Evolutionary conservation across 768 basidiomycete genomes (phyloP), one percentile per base, ranked within the genome.

Genomic region (Phaeotremella skinneri): DNA sequence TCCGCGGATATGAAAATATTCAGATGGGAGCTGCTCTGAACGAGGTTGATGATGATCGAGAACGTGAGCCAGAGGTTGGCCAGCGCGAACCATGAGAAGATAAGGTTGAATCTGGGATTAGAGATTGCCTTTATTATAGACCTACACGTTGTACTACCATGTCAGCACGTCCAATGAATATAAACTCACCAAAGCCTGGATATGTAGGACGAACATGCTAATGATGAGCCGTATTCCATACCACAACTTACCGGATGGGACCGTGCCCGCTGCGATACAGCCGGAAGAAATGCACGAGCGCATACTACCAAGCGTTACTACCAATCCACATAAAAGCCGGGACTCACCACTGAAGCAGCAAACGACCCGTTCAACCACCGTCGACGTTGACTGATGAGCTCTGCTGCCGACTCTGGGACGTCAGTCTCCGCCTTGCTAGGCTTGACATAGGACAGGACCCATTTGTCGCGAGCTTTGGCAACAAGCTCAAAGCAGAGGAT

Each of bases 321-420:
- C 53, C 3, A 1, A 41, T 41, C 27, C 25, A n/a, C 50, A 34
- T 6, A 39, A 16, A 6, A 2, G 25, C 39, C 27, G 23, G 27
- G 49, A 83, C 87, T 75, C 75, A 89, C 89, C 41, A 91, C 86
- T 1, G 89, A 90, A 13, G 91, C 91, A 43, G 91, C 90, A 67
- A 96, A 94, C 7, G 91, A 93, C 50, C 94, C 93, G 72, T 97
- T 98, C 69, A 97, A 76, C 94, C 93, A 97, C 64, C 93, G 87
- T 63, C 93, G 85, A 76, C 93, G 88, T 76, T 98, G 93, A 42
- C 91, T 88, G 75, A 97, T 97, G 58, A 97, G 79, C 73, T 98
- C 93, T 9, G 85, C 83, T 6, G 91, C 91, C n/a, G 81, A 80
- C 78, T 97, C 93, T 23, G 74, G 67, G 1, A 94, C 91, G 80